Evolutionary conservation across 2,329 filamentous ascomycete species (phyloP).

Genomic region (Hirsutella minnesotensis): DNA sequence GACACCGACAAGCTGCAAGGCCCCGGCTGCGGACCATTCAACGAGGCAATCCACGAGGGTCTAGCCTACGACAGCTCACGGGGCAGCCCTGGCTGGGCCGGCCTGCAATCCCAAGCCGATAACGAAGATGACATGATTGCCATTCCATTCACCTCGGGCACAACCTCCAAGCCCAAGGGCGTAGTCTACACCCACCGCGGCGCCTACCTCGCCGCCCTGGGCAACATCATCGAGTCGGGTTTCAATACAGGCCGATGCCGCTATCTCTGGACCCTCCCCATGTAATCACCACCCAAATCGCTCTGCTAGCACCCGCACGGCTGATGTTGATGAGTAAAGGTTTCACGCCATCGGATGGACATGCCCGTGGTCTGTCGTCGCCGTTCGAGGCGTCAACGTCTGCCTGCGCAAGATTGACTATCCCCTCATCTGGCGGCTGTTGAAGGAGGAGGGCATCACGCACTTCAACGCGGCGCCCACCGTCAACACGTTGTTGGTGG

Average conservation of each 20-base stretch:
- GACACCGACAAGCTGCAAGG: slow-evolving; percentile 73
- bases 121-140: slow-evolving; percentile 76
- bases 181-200: slow-evolving; percentile 87
- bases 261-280: slow-evolving; percentile 85
- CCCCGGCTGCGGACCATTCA: slow-evolving; percentile 65
- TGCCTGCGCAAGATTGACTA: slow-evolving; percentile 95
- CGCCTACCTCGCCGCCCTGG: slow-evolving; percentile 72
- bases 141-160: slow-evolving; percentile 88
- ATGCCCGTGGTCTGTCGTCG: slow-evolving; percentile 87
- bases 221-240: slow-evolving; percentile 79
- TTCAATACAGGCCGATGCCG: slow-evolving; percentile 66
- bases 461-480: slow-evolving; percentile 96
- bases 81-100: slow-evolving; percentile 63
- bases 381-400: slow-evolving; percentile 87
- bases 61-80: slow-evolving; percentile 56
- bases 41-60: slow-evolving; percentile 73
- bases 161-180: slow-evolving; percentile 83
- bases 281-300: slow-evolving; percentile 40
- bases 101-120: slow-evolving; percentile 54
- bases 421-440: slow-evolving; percentile 75
- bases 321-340: slow-evolving; percentile 17
- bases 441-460: slow-evolving; percentile 79
- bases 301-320: not conserved
- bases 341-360: slow-evolving; percentile 70
- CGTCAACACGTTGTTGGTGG: slow-evolving; percentile 87